Conservation (phyloP, 2,329 filamentous ascomycete genomes). For the Fusarium buxicola region DNA sequence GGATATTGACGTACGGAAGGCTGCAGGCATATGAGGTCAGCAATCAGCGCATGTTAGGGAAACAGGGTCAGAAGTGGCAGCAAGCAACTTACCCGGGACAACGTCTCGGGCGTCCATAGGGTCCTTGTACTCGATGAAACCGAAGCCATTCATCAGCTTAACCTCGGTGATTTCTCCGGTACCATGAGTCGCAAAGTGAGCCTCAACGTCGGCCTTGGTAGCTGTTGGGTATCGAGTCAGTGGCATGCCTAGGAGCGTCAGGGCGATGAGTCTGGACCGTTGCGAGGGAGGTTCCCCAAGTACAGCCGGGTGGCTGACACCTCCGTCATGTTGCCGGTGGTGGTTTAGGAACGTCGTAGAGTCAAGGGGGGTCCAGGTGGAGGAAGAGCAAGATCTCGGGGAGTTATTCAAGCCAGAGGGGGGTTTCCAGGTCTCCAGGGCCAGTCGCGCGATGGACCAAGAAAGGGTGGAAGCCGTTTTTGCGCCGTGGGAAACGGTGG, state of each 20-base stretch:
- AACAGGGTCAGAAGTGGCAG: conserved; percentile 39
- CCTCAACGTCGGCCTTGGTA: conserved; percentile 96
- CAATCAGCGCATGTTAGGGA: conserved; percentile 7
- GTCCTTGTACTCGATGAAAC: conserved; percentile 99
- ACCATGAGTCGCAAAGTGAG: conserved; percentile 94
- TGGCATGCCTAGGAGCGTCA: conserved; percentile 48
- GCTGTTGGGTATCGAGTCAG: conserved; percentile 71
- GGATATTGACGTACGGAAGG: conserved; percentile 68
- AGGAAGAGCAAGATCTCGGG: conserved; percentile 22
- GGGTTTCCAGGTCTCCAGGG: conserved; percentile 40
- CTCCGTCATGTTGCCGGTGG: conserved; percentile 75
- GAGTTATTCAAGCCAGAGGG: conserved; percentile 21
- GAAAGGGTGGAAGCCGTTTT: conserved; percentile 32
- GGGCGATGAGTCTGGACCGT: conserved; percentile 70
- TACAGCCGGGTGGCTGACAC: conserved; percentile 96
- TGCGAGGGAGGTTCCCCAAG: conserved; percentile 95
- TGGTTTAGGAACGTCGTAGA: conserved; percentile 19
- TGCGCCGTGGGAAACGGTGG: conserved; percentile 16
- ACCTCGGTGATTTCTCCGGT: conserved; percentile 98
- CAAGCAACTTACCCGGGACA: conserved; percentile 82
- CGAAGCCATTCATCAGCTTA: conserved; percentile 99
- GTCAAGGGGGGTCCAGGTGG: conserved; percentile 35
- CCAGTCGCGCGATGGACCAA: conserved; percentile 43
- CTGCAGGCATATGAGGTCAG: conserved; percentile 53
- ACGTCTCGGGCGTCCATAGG: conserved; percentile 98